Evolutionary conservation across 2,329 filamentous ascomycete species (phyloP), one percentile per base, ranked within the genome.

Genomic region (Xylariales sp.): DNA sequence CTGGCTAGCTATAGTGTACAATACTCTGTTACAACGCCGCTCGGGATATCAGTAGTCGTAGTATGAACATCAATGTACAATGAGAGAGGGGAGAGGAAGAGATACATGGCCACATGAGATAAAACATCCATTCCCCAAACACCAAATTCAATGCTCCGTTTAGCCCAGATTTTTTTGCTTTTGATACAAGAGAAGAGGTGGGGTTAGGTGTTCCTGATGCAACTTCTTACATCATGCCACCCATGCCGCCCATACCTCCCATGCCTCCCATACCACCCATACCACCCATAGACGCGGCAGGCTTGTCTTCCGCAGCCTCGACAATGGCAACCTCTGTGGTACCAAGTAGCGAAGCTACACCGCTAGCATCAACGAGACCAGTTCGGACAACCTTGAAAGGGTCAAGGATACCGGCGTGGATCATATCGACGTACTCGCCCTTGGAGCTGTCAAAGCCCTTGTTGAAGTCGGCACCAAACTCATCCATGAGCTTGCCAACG

Each of bases 351-450:
- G 95, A 98, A 62, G 96, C 96, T 76, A 99, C 96, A 83, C 96
- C 96, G 79, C 91, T 95, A 75, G 96, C 96, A 77, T 99, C 96
- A 78, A 94, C 89, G 67, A 99, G 91, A 78, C 93, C 95, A 71
- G 96, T 99, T 78, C 96, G 94, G 79, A 99, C 96, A 75, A 99
- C 96, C 92, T 99, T 99, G 88, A 99, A 92, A 73, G 96, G 96
- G 81, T 99, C 96, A 68, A 99, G 92, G 82, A 99, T 99, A 91
- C 96, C 96, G 74, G 93, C 89, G 71, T 88, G 82, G 79, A 99
- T 97, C 96, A 99, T 98, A 86, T 99, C 95, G 74, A 97, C 94
- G 84, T 97, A 99, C 86, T 98, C 93, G 83, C 95, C 94, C 87
- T 94, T 97, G 81, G 93, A 85, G 84, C 92, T 96, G 88, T 99